A percentile compares a stretch with the other conserved stretches of the same genome.
Conservation (phyloP, 1,139 yeast genomes). For the Spathaspora sp. region DNA sequence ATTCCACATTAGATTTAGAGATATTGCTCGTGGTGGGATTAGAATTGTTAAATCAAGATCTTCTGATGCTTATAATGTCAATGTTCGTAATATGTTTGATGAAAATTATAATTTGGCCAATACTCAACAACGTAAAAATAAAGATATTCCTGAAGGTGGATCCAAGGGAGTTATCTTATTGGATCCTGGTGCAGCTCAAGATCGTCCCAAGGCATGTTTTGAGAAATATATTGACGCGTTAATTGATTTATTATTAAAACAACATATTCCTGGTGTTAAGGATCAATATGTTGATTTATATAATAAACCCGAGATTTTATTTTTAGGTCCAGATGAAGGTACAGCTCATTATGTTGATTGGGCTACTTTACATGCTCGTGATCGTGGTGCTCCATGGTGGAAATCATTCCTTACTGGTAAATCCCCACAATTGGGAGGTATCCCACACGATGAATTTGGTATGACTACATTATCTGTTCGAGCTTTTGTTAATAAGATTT, state of each 20-base stretch:
- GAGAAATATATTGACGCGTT: conserved; percentile 91
- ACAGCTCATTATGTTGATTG: conserved; percentile 94
- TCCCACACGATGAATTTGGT: conserved; percentile 97
- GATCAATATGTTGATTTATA: conserved; percentile 85
- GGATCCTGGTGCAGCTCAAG: conserved; percentile 79
- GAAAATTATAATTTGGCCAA: conserved; percentile 95
- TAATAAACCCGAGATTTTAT: conserved; percentile 82
- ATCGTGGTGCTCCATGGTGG: conserved; percentile 98
- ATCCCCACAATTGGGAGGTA: conserved; percentile 89
- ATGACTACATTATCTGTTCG: conserved; percentile 96
- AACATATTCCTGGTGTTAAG: conserved; percentile 71
- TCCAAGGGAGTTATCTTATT: conserved; percentile 94
- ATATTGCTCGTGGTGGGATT: conserved; percentile 97
- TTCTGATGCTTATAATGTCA: conserved; percentile 80
- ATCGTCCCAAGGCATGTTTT: conserved; percentile 81
- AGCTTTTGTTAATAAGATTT: conserved; percentile 86
- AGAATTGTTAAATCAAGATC: conserved; percentile 90
- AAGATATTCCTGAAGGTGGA: conserved; percentile 99
- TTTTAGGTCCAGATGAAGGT: conserved; percentile 98
- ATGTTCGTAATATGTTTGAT: conserved; percentile 87
- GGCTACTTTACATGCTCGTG: conserved; percentile 96
- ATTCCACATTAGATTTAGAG: conserved; percentile 95
- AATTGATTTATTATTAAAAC: conserved; percentile 80
- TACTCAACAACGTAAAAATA: conserved; percentile 95
- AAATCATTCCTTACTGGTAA: conserved; percentile 97